Conservation (phyloP, 2,329 filamentous ascomycete genomes). For the Aspergillus tamarii region DNA sequence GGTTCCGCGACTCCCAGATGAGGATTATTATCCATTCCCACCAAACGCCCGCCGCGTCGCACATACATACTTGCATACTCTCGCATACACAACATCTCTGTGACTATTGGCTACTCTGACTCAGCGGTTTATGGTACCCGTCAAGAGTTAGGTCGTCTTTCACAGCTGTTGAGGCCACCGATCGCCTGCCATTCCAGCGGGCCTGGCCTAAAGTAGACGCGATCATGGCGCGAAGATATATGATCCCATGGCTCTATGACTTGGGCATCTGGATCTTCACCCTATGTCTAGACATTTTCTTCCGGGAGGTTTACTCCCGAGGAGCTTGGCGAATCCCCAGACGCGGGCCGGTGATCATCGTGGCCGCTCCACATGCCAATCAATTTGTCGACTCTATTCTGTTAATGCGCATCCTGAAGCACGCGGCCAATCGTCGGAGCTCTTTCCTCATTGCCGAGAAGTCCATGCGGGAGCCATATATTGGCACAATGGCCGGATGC, state of each 20-base stretch:
- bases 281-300: slow-evolving; percentile 91
- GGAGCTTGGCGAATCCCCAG: slow-evolving; percentile 94
- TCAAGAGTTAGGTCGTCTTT: not conserved
- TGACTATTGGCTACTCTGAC: not conserved
- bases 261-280: slow-evolving; percentile 55
- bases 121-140: not conserved
- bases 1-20: not conserved
- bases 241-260: slow-evolving; percentile 55
- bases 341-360: slow-evolving; percentile 87
- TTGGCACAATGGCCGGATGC: slow-evolving; percentile 81
- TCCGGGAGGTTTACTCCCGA: slow-evolving; percentile 95
- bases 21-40: not conserved
- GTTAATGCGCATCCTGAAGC: slow-evolving; percentile 85
- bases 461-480: slow-evolving; percentile 85
- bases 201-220: not conserved
- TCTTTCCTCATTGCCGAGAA: slow-evolving; percentile 94
- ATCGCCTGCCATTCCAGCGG: not conserved
- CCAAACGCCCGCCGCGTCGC: not conserved
- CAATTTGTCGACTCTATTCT: slow-evolving; percentile 97
- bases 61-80: not conserved
- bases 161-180: not conserved
- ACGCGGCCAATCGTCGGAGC: slow-evolving; percentile 83
- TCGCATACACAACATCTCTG: not conserved
- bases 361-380: slow-evolving; percentile 95
- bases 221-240: slow-evolving; percentile 2